These are phyloP conservation scores for Fusarium chlamydosporum DNA, from an alignment of 2,329 filamentous ascomycete species.

Conservation along the genomic window DNA sequence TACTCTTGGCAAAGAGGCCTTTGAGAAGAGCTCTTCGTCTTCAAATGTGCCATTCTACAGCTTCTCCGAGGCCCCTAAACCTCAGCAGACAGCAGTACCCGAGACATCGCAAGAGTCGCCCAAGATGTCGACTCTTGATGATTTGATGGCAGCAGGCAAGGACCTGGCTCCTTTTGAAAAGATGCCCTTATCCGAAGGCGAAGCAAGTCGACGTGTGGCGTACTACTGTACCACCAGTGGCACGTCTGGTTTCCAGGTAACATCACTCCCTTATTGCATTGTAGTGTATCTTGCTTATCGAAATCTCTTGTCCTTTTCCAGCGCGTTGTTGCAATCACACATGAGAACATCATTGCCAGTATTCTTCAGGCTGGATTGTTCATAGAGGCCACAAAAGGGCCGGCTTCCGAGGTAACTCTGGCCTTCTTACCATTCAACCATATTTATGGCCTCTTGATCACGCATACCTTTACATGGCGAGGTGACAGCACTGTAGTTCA, in stretches of 20 bases:
- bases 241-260: slow-evolving; percentile 13
- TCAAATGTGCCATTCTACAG: slow-evolving; percentile 12
- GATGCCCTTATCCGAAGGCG: background rate
- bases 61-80: slow-evolving; percentile 3
- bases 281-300: background rate
- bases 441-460: slow-evolving; percentile 15
- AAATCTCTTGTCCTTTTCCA: background rate
- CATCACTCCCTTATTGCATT: background rate
- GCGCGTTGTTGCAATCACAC: slow-evolving; percentile 14
- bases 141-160: slow-evolving; percentile 1
- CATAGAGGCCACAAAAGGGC: slow-evolving; percentile 14
- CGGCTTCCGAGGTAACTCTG: slow-evolving; percentile 8
- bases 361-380: slow-evolving; percentile 16
- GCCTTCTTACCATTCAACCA: slow-evolving; percentile 13
- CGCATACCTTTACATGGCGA: slow-evolving; percentile 15
- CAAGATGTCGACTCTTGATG: slow-evolving; percentile 11
- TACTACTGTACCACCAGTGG: slow-evolving; percentile 18
- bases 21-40: slow-evolving; percentile 11
- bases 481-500: slow-evolving; percentile 14
- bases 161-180: slow-evolving; percentile 2
- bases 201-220: slow-evolving; percentile 11
- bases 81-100: slow-evolving; percentile 2
- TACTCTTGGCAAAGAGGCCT: slow-evolving; percentile 5
- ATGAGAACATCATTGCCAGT: slow-evolving; percentile 14
- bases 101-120: slow-evolving; percentile 2